These are phyloP conservation scores for Monosporascus sp. DNA, from an alignment of 2,329 filamentous ascomycete species.

Conservation along the genomic window DNA sequence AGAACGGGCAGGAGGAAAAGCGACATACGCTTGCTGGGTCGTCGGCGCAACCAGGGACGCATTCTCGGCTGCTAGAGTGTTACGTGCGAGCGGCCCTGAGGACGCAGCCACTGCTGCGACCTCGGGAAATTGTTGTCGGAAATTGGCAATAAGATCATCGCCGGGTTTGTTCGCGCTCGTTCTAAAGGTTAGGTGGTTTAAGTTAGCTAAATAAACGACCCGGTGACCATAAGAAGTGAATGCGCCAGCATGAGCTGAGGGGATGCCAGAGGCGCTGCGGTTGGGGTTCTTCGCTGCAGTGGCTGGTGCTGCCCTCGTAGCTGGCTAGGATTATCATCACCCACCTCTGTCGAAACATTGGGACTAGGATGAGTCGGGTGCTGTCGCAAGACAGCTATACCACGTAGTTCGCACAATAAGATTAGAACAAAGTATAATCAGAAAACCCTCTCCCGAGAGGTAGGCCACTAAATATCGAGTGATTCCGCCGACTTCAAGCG, in stretches of 20 bases:
- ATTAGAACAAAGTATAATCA: background rate
- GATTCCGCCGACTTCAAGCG: background rate
- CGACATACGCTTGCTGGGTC: constrained; percentile 23
- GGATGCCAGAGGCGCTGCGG: constrained; percentile 2
- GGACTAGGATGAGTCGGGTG: constrained; percentile 15
- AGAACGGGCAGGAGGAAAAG: background rate
- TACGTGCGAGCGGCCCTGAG: constrained; percentile 38
- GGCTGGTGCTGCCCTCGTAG: background rate
- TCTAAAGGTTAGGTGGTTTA: constrained; percentile 34
- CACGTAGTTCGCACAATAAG: constrained; percentile 15
- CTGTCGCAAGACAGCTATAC: constrained; percentile 25
- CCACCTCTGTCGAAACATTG: constrained; percentile 29
- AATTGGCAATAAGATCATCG: constrained; percentile 77
- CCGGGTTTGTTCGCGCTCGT: constrained; percentile 80
- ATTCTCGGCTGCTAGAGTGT: constrained; percentile 28
- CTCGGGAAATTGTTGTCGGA: constrained; percentile 78
- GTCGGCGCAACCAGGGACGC: constrained; percentile 19
- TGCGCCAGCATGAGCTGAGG: constrained; percentile 1
- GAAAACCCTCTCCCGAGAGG: background rate
- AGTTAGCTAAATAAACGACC: constrained; percentile 8
- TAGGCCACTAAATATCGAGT: background rate
- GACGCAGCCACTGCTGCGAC: constrained; percentile 48
- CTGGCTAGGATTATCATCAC: constrained; percentile 7
- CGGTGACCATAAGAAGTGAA: background rate
- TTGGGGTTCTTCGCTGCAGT: background rate